Base-by-base conservation (phyloP, 2,329 filamentous ascomycete species). In the Fusarium decemcellulare region DNA sequence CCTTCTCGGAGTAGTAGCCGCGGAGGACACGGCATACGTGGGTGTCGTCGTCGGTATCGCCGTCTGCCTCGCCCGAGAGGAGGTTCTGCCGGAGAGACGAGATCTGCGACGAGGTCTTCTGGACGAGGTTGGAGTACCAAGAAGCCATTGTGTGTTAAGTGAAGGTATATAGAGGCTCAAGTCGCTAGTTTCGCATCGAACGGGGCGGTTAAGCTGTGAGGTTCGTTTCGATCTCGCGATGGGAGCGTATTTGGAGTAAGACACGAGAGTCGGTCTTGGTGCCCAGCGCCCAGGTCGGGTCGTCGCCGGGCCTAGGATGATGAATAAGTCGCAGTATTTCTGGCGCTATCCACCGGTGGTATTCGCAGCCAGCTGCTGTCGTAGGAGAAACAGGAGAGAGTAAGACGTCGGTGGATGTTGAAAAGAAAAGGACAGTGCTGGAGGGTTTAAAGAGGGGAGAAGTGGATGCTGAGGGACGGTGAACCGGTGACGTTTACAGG, bases 21-120 rank as follows among this genome's bases (percentile, higher is more conserved):
- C 96, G 92, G 29, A 99, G 89, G 37, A 97, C 94, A 75, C 96
- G 93, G 81, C 93, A 97, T 76, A 98, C 92, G 83, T 98, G 94
- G 4, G 94, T 97, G 83, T 97, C 94, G 83, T 98, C 95, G 81
- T 97, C 88, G 67, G 90, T 91, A 77, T 92, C 90, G 80, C 91
- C 91, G 79, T 92, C 90, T 72, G 86, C 84, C 71, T 92, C 90
- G 77, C 85, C 84, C 70, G 86, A 82, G 58, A 93, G 88, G 68
- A 95, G 89, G 66, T 93, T 90, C 65, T 91, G 91, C 74, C 88
- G 88, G 57, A 91, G 86, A 72, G 88, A 87, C 71, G 87, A 88
- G 77, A 92, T 88, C 74, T 89, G 87, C 48, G 89, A 90, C 59
- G 89, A 88, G 42, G 90, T 90, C 67, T 87, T 90, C 71, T 87